Evolutionary conservation across 176 grass and related monocot species (phyloP), one percentile per base, ranked within the genome.

Genomic region (Zoysia pacifica): DNA sequence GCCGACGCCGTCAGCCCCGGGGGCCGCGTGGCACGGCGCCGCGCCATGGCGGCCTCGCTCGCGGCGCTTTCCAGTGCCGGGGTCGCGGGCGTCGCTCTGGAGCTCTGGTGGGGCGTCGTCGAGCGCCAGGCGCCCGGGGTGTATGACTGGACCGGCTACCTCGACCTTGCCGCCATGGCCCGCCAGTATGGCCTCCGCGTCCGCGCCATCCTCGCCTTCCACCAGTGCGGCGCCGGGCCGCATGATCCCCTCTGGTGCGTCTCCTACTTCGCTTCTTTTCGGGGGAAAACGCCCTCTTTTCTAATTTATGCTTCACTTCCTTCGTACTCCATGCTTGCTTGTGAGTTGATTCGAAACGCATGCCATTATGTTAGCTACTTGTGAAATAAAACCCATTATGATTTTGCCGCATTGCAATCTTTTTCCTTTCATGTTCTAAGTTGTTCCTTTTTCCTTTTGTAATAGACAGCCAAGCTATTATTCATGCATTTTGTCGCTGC

Each of bases 71-170:
- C 91, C 10, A 43, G 60, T 28, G 82, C 91, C 9, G 91, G 91
- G 16, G 91, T 93, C 4, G 80, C 89, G 5, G 88, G 91, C 51
- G 71, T 93, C 2, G 85, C 68, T 19, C 36, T 93, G 2, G 91
- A 93, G 88, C 78, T 84, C 79, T 93, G 91, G 91, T 93, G 88
- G 91, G 91, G 91, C 48, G 65, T 90, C 83, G 91, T 93, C 43
- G 91, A 93, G 80, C 62, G 91, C 35, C 67, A 83, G 19, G 71
- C 70, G 1, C 88, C 91, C 28, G 48, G 85, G 48, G 72, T 83
- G 61, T 93, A 93, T 76, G 91, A 93, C 48, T 93, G 88, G 91
- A 75, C 70, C 8, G 91, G 91, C 0, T 90, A 90, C 79, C 80
- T 90, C 47, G 91, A 93, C 43, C 76, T 90, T 76, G 86, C 86